Percentiles rank a stretch among this genome's conserved stretches.
These are phyloP conservation scores for Aspergillus leporis DNA, from an alignment of 495 filamentous ascomycete species.

Conservation along the genomic window DNA sequence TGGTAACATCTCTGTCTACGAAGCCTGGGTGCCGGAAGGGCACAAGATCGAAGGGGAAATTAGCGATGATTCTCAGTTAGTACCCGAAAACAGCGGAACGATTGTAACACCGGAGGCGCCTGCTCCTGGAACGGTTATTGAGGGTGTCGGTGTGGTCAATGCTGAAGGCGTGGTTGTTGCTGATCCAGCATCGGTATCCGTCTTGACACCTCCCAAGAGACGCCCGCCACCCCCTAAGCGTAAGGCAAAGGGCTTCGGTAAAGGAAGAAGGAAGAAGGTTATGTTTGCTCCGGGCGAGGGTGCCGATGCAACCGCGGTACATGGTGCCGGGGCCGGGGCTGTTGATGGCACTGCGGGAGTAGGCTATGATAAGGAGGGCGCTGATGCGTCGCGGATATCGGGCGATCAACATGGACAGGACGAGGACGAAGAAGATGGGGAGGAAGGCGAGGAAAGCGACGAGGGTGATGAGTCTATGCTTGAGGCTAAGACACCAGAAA, in stretches of 20 bases:
- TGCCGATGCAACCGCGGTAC: slow-evolving; percentile 35
- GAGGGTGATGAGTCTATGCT: slow-evolving; percentile 58
- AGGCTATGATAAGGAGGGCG: slow-evolving; percentile 27
- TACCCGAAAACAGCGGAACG: slow-evolving; percentile 31
- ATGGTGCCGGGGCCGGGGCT: slow-evolving; percentile 33
- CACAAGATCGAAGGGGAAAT: slow-evolving; percentile 82
- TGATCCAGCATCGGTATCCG: slow-evolving; percentile 44
- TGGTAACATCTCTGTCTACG: slow-evolving; percentile 77
- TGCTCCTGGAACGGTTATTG: slow-evolving; percentile 59
- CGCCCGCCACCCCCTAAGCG: slow-evolving; percentile 75
- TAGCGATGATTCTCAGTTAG: slow-evolving; percentile 50
- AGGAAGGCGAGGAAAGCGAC: slow-evolving; percentile 54
- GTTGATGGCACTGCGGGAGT: slow-evolving; percentile 20
- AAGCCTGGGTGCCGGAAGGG: slow-evolving; percentile 77
- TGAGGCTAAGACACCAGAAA: slow-evolving; percentile 51
- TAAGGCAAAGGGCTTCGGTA: slow-evolving; percentile 68
- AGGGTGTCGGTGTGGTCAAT: slow-evolving; percentile 63
- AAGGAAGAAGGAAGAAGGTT: slow-evolving; percentile 68
- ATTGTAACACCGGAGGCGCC: slow-evolving; percentile 48
- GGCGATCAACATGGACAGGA: slow-evolving; percentile 46
- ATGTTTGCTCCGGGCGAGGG: slow-evolving; percentile 50
- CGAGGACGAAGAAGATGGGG: slow-evolving; percentile 38
- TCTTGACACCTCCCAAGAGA: slow-evolving; percentile 50
- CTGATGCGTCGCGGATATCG: slow-evolving; percentile 31
- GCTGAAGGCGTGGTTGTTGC: slow-evolving; percentile 62